Evolutionary conservation across 805 yeast species (phyloP), one percentile per base, ranked within the genome.

Genomic region (Ogataea thermomethanolica): DNA sequence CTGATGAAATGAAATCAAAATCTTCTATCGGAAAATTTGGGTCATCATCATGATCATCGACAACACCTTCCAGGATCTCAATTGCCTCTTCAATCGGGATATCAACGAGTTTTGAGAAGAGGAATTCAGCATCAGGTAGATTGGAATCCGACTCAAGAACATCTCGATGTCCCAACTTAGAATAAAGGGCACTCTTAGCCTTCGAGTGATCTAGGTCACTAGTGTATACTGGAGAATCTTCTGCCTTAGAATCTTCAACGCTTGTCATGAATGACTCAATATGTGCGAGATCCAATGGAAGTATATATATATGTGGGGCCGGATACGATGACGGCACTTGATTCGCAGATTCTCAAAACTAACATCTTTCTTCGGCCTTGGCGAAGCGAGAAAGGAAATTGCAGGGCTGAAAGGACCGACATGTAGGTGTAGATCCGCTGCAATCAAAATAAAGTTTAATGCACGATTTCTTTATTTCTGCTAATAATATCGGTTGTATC

Each of bases 1-100:
- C 24, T n/a, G 29, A 9, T 10, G 23, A 26, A 23, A 44, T 39
- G 10, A 33, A 17, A 2, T 53, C 53, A 21, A 46, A 55, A 23
- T 54, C 61, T 1, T 42, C 52, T 2, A 41, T 32, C 9, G 63
- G 61, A 38, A 62, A 56, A 38, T 66, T 66, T 20, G 54, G 51
- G 46, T 66, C 71, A 38, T 50, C 54, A 2, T 46, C 45, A 31
- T 58, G 64, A 3, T 58, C 59, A 3, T 42, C 48, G 3, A 54
- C 25, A 10, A 57, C 51, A 5, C 55, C 50, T 29, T 49, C 41
- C 25, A 66, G 46, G 21, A 65, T 59, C 5, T 50, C 44, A 2
- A 61, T 13, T 2, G 69, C 61, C 22, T 62, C 67, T 5, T 44
- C 47, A 10, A 42, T 26, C 6, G 33, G 10, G 25, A 39, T 21